Percentiles rank a stretch among this genome's conserved stretches.
Conservation (phyloP, 164 flowering plant species). For the Hamamelis virginiana region DNA sequence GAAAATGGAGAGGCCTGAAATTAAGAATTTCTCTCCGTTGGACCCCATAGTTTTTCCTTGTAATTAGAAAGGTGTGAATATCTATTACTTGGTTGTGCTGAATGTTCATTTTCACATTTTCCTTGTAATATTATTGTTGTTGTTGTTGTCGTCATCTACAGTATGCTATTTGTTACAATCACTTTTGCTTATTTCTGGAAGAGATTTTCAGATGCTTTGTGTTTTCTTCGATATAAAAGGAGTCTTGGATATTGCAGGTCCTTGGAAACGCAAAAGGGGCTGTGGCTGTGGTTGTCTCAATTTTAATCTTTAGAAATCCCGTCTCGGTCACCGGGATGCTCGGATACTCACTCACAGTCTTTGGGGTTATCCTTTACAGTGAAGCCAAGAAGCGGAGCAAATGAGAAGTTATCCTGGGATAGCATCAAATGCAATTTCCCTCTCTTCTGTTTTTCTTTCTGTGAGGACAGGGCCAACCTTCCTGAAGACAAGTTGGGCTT, state of each 20-base stretch:
- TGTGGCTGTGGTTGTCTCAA: constrained; percentile 92
- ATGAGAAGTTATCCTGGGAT: constrained; percentile 22
- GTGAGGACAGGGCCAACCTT: constrained; percentile 4
- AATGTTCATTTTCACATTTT: no score
- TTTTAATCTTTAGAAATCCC: constrained; percentile 84
- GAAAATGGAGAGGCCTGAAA: no score
- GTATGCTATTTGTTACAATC: neutral
- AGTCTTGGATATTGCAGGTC: constrained; percentile 49
- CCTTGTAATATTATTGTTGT: no score
- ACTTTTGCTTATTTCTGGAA: neutral
- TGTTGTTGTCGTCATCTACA: no score
- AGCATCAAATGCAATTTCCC: neutral
- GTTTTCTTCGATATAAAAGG: neutral
- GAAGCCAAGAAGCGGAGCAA: constrained; percentile 93
- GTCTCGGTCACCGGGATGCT: constrained; percentile 95
- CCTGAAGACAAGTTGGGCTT: constrained; percentile 5
- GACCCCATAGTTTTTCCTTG: no score
- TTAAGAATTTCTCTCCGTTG: no score
- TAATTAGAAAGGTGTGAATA: no score
- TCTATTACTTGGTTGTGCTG: no score
- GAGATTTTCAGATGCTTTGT: neutral
- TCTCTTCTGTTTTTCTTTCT: constrained; percentile 13
- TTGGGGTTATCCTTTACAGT: constrained; percentile 89
- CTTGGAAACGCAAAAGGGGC: constrained; percentile 98
- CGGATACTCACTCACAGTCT: constrained; percentile 82